phyloP scores from a whole-genome alignment of 2,329 filamentous ascomycete genomes.

The Dryadomyces quercus-mongolicae region DNA sequence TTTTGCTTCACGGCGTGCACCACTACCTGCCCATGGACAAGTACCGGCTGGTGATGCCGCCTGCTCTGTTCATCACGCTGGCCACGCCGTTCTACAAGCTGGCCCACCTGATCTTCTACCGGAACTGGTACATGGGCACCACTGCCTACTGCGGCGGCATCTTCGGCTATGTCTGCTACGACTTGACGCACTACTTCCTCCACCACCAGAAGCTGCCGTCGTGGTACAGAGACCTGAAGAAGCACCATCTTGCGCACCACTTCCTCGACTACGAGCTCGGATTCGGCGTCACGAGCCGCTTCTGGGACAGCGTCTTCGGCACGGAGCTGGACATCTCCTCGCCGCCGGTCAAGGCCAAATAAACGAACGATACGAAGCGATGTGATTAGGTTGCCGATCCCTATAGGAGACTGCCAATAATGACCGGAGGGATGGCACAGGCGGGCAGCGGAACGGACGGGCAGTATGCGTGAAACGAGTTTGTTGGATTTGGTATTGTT shows the following conservation, averaged over 20 bases:
- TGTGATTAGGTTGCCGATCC: no score
- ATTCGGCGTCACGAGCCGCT: slow-evolving; percentile 89
- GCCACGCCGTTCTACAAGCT: slow-evolving; percentile 88
- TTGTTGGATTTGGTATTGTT: neutral
- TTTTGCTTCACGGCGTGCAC: slow-evolving; percentile 91
- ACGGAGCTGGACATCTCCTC: slow-evolving; percentile 52
- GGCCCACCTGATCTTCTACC: slow-evolving; percentile 69
- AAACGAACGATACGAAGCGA: neutral
- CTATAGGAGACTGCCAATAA: neutral
- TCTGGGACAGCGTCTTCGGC: slow-evolving; percentile 90
- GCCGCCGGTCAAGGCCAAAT: slow-evolving; percentile 23
- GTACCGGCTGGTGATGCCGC: slow-evolving; percentile 94
- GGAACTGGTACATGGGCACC: slow-evolving; percentile 71
- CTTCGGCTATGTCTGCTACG: slow-evolving; percentile 93
- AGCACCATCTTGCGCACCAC: slow-evolving; percentile 93
- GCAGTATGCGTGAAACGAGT: neutral
- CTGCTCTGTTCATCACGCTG: slow-evolving; percentile 70
- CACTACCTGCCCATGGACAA: slow-evolving; percentile 99
- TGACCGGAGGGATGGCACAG: neutral
- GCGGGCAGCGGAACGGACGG: neutral
- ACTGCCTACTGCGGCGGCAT: slow-evolving; percentile 80
- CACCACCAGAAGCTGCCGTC: slow-evolving; percentile 86
- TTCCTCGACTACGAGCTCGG: slow-evolving; percentile 97
- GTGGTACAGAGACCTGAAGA: slow-evolving; percentile 89
- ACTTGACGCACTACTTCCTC: slow-evolving; percentile 96